Evolutionary conservation across 345 rosid genomes (phyloP), one percentile per base, ranked within the genome.

Genomic region (Populus deltoides): DNA sequence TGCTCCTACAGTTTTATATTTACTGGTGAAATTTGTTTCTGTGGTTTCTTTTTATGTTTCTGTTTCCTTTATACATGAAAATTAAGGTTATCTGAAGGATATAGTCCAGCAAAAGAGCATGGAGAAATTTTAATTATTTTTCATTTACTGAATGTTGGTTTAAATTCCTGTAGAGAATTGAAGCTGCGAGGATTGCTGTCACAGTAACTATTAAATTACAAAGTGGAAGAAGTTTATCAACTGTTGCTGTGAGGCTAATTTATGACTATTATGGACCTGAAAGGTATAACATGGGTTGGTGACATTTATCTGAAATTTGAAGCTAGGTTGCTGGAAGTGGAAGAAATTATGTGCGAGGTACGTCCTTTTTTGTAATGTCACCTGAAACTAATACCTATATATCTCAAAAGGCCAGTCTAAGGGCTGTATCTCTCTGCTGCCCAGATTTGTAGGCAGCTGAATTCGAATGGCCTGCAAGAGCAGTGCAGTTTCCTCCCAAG

Each of bases 251-350:
- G 59, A 74, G 75, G 63, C 74, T 83, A 41, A 45, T 71, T 65
- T 70, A 41, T 71, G 77, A 72, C 71, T 75, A 66, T 17, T 33
- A 92, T 92, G 97, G 91, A 86, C 83, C 80, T 86, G 68, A 87
- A 87, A 75, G 94, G 97, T 66, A 83, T 91, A 77, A 79, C 84
- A 27, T 92, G 97, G 97, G 92, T 88, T 59, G 98, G 94, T 16
- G 86, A 89, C 81, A 86, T 86, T 55, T 94, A 89, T 80, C 88
- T 89, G 86, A 92, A 89, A 89, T 91, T 92, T 82, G 98, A 94
- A 89, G 86, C 93, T 71, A 81, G 92, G 93, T 94, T 93, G 84
- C 87, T 92, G 87, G 97, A 94, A 91, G 93, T 92, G 68, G 98
- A 94, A 90, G 98, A 94, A 74, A 83, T 87, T 78, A 87, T 94